Evolutionary conservation across 1,139 yeast species (phyloP).

Genomic region (Insectozyma bohioensis): DNA sequence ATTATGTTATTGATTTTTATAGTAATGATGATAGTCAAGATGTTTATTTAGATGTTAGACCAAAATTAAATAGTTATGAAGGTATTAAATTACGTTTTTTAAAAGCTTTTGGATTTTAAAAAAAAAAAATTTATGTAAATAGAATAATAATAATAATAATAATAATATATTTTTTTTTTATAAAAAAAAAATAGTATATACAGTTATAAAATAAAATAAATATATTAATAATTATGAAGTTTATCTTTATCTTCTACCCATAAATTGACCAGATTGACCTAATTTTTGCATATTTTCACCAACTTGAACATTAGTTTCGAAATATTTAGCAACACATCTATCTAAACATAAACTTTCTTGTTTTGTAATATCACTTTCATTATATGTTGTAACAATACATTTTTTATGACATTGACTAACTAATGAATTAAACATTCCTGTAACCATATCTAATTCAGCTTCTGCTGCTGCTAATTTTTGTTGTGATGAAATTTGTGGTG

Average conservation of each 20-base stretch:
- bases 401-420: conserved; percentile 85
- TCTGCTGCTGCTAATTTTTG: conserved; percentile 75
- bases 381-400: conserved; percentile 70
- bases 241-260: conserved; percentile 41
- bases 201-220: too few relatives aligned
- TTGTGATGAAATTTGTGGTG: conserved; percentile 70
- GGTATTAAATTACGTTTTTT: conserved; percentile 70
- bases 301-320: conserved; percentile 93
- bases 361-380: conserved; percentile 77
- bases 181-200: too few relatives aligned
- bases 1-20: conserved; percentile 92
- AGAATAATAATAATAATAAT: too few relatives aligned
- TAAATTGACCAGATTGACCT: conserved; percentile 57
- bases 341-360: conserved; percentile 90
- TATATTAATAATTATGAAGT: neutral
- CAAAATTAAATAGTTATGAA: conserved; percentile 78
- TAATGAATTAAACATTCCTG: conserved; percentile 92
- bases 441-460: conserved; percentile 95
- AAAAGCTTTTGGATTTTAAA: conserved; percentile 51
- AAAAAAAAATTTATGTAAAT: neutral
- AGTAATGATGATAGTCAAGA: conserved; percentile 57
- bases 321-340: conserved; percentile 96
- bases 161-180: conserved; percentile 3
- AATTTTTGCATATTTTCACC: conserved; percentile 86
- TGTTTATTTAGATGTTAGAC: conserved; percentile 83